These are phyloP conservation scores for Chytriomyces sp. DNA, from an alignment of 192 early-diverging fungal species.

Conservation along the genomic window DNA sequence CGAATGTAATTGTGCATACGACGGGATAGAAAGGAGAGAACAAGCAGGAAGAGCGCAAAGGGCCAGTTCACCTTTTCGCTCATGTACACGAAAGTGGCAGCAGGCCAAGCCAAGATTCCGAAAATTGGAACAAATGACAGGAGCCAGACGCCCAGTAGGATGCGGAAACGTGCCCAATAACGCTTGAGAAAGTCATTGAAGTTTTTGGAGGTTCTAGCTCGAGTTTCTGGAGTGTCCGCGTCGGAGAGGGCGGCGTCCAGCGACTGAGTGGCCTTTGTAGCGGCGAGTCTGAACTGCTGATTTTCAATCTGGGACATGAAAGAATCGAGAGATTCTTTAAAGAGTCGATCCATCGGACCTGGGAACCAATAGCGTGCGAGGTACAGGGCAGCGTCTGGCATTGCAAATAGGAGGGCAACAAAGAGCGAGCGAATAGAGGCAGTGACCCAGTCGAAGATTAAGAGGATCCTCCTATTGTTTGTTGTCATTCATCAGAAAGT, in stretches of 20 bases:
- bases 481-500: no score
- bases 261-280: background rate
- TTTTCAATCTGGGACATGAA: conserved; percentile 1
- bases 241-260: background rate
- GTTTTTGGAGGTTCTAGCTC: background rate
- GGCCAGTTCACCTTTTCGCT: conserved; percentile 29
- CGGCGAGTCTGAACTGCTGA: background rate
- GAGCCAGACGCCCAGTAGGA: conserved; percentile 26
- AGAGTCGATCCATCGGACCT: conserved; percentile 38
- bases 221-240: background rate
- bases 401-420: no score
- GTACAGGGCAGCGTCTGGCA: conserved; percentile 26
- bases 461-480: no score
- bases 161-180: conserved; percentile 27
- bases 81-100: conserved; percentile 40
- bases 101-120: conserved; percentile 37
- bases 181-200: conserved; percentile 34
- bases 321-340: conserved; percentile 29
- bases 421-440: no score
- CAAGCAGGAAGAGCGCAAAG: conserved; percentile 22
- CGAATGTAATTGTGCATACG: conserved; percentile 39
- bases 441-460: no score
- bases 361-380: conserved; percentile 38
- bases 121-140: conserved; percentile 28
- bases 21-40: conserved; percentile 22